Base-by-base conservation (phyloP, 768 basidiomycete genomes). In the Gyrodon lividus region DNA sequence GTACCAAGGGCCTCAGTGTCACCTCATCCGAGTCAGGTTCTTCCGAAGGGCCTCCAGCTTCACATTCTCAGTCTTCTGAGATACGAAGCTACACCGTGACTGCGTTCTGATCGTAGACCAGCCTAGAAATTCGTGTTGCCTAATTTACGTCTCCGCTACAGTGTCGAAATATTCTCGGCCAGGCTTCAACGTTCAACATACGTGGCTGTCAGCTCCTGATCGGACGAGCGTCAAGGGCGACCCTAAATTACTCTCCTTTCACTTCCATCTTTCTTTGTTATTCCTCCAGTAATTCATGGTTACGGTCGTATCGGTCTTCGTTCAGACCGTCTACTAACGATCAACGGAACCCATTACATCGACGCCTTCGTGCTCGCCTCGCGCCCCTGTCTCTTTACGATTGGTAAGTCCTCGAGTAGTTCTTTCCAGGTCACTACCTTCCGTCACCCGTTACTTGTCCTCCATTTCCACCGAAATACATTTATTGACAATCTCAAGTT, bases 301-400 rank as follows among this genome's bases (percentile, higher is more conserved):
- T 51, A 55, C 51, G 47, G 31, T 49, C 52, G 34, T 35, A 40
- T 55, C 50, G 34, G 22, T 44, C 24, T 35, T 33, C 37, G n/a
- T 37, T 38, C 44, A 53, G 51, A 47, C 47, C 10, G 30, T 45
- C 26, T 57, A 46, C 26, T 57, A 46, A 50, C 43, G 51, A 53
- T 40, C 51, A 20, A 47, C 50, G 45, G 39, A 45, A 45, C 42
- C 30, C 9, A 20, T 28, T 10, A 28, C 28, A 28, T 3, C 43
- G 17, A 30, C 46, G 34, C 43, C 24, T 22, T 41, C 16, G 34
- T 45, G 31, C 34, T 24, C 48, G n/a, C n/a, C n/a, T 30, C 24
- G 35, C 31, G 31, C 31, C 33, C 48, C 50, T 23, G 48, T 50
- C 45, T 56, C 46, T 24, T 62, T 51, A 68, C 62, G 61, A 65